A percentile compares a stretch with the other conserved stretches of the same genome.
Conservation (phyloP, 1,139 yeast genomes). For the Hanseniaspora uvarum region DNA sequence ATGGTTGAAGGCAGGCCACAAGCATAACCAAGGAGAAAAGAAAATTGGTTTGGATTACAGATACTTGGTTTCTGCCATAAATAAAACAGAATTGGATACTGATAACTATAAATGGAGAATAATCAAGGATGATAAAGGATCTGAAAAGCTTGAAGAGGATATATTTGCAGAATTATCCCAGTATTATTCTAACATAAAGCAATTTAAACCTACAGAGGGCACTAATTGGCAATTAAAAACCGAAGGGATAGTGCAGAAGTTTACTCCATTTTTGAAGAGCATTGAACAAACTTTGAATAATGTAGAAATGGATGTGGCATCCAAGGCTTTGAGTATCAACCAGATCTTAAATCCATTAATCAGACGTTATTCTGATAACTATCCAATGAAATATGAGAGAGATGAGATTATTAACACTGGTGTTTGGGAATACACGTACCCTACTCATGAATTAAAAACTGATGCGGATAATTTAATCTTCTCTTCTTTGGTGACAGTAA, state of each 20-base stretch:
- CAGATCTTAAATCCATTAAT: conserved; percentile 34
- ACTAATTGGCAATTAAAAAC: conserved; percentile 46
- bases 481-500: conserved; percentile 38
- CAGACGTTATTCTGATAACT: conserved; percentile 32
- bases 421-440: conserved; percentile 39
- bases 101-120: conserved; percentile 42
- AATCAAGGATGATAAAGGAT: conserved; percentile 30
- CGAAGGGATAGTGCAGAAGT: conserved; percentile 39
- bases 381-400: conserved; percentile 12
- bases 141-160: conserved; percentile 29
- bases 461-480: conserved; percentile 39
- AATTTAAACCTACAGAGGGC: conserved; percentile 34
- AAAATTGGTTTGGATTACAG: conserved; percentile 43
- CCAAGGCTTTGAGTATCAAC: conserved; percentile 32
- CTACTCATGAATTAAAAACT: conserved; percentile 33
- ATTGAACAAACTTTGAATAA: conserved; percentile 33
- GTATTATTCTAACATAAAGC: conserved; percentile 22
- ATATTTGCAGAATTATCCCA: conserved; percentile 33
- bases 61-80: conserved; percentile 41
- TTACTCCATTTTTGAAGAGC: conserved; percentile 38
- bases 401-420: conserved; percentile 27
- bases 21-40: conserved; percentile 38
- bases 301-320: conserved; percentile 17
- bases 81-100: conserved; percentile 38
- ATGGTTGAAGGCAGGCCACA: conserved; percentile 36